Conservation (phyloP, 768 basidiomycete species). For the Mrakia hoshinonis region DNA sequence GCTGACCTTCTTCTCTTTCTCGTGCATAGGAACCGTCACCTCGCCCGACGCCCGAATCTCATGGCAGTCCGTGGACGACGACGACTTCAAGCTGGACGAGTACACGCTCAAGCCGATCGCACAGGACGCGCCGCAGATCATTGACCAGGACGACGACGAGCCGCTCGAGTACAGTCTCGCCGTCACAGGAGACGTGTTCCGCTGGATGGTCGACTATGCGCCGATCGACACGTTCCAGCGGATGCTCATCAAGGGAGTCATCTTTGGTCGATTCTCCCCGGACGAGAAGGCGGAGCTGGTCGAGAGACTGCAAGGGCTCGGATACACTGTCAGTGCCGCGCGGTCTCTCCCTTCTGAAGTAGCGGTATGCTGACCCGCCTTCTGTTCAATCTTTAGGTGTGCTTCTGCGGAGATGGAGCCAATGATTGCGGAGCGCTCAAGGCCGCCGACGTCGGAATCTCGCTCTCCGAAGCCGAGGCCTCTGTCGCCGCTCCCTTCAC, state of each 20-base stretch:
- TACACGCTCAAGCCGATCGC: conserved; percentile 73
- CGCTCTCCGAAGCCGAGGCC: conserved; percentile 93
- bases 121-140: conserved; percentile 50
- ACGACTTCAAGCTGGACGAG: conserved; percentile 69
- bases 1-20: conserved; percentile 35
- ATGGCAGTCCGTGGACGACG: conserved; percentile 90
- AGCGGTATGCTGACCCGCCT: neutral
- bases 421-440: conserved; percentile 98
- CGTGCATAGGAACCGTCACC: conserved; percentile 33
- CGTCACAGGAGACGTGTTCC: conserved; percentile 88
- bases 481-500: conserved; percentile 98
- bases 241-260: conserved; percentile 96
- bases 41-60: conserved; percentile 55
- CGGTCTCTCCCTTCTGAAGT: neutral
- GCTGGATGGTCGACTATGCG: conserved; percentile 95
- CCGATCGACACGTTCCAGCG: conserved; percentile 88
- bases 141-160: conserved; percentile 55
- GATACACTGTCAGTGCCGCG: conserved; percentile 59
- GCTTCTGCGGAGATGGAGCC: conserved; percentile 82
- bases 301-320: conserved; percentile 81
- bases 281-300: conserved; percentile 99
- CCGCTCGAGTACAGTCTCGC: conserved; percentile 78
- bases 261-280: conserved; percentile 97
- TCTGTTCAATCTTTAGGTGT: neutral
- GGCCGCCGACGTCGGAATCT: conserved; percentile 95